Evolutionary conservation across 108 stramenopile genomes (phyloP).

Genomic region (Cyclotella kingstonii): DNA sequence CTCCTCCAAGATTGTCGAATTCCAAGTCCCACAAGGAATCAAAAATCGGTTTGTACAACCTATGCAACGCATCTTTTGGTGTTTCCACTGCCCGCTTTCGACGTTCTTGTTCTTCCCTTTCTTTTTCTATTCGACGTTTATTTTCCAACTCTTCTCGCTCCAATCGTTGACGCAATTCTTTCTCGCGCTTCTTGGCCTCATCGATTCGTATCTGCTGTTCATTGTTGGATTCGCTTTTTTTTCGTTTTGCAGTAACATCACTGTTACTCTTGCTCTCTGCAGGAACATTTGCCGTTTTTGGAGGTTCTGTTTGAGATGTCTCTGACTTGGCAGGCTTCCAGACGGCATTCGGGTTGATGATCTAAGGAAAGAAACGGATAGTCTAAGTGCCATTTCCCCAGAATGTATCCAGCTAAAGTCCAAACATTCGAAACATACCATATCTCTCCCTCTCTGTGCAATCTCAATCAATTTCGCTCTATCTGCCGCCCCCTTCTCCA

Average conservation of each 20-base stretch:
- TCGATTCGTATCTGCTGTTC: conserved; percentile 27
- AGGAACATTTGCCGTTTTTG: conserved; percentile 22
- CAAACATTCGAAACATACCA: conserved; percentile 9
- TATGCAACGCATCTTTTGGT: conserved; percentile 59
- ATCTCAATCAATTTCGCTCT: conserved; percentile 42
- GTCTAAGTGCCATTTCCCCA: neutral
- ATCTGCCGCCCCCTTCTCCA: conserved; percentile 45
- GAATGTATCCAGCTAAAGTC: conserved; percentile 2
- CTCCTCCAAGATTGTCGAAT: conserved; percentile 59
- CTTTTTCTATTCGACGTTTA: conserved; percentile 29
- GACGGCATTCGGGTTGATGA: conserved; percentile 39
- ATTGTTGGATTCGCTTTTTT: conserved; percentile 23
- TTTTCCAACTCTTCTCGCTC: conserved; percentile 44
- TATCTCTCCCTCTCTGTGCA: conserved; percentile 19
- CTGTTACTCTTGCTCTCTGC: conserved; percentile 42
- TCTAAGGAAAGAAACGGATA: neutral
- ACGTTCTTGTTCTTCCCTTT: conserved; percentile 44
- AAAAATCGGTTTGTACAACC: conserved; percentile 67
- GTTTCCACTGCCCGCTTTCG: conserved; percentile 42
- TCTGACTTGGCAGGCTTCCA: conserved; percentile 22
- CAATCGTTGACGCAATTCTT: conserved; percentile 24
- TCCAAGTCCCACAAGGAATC: conserved; percentile 77
- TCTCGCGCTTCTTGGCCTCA: conserved; percentile 38
- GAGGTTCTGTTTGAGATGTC: conserved; percentile 2
- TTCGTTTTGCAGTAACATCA: conserved; percentile 32